phyloP scores from a whole-genome alignment of 345 rosid species.

The Ceriops decandra region DNA sequence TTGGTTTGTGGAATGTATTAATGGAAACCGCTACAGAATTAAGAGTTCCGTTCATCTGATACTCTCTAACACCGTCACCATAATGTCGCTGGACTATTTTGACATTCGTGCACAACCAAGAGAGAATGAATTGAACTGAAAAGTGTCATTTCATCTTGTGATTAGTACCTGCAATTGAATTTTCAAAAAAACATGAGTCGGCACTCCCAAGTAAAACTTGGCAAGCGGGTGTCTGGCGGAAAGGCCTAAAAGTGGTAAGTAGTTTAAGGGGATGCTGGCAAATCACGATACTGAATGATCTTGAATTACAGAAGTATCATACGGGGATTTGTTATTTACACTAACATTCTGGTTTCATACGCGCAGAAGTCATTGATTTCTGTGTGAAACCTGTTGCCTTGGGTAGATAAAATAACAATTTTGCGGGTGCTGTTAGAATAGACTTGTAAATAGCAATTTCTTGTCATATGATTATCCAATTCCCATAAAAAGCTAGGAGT shows the following conservation, averaged over 20 bases:
- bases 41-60: too few relatives aligned
- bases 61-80: background rate
- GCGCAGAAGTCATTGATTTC: too few relatives aligned
- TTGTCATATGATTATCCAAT: too few relatives aligned
- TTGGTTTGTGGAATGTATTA: background rate
- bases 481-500: background rate
- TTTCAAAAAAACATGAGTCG: background rate
- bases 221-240: background rate
- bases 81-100: slow-evolving; percentile 11
- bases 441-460: too few relatives aligned
- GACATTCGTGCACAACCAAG: background rate
- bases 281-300: background rate
- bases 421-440: too few relatives aligned
- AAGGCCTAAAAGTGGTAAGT: background rate
- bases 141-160: slow-evolving; percentile 9
- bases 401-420: too few relatives aligned
- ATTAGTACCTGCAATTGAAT: background rate
- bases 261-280: slow-evolving; percentile 4
- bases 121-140: background rate
- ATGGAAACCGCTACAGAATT: background rate
- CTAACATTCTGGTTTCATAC: too few relatives aligned
- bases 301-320: too few relatives aligned
- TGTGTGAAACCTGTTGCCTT: too few relatives aligned
- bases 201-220: slow-evolving; percentile 8
- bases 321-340: too few relatives aligned